These are phyloP conservation scores for Paraconiothyrium brasiliense DNA, from an alignment of 2,329 filamentous ascomycete species.

Conservation along the genomic window DNA sequence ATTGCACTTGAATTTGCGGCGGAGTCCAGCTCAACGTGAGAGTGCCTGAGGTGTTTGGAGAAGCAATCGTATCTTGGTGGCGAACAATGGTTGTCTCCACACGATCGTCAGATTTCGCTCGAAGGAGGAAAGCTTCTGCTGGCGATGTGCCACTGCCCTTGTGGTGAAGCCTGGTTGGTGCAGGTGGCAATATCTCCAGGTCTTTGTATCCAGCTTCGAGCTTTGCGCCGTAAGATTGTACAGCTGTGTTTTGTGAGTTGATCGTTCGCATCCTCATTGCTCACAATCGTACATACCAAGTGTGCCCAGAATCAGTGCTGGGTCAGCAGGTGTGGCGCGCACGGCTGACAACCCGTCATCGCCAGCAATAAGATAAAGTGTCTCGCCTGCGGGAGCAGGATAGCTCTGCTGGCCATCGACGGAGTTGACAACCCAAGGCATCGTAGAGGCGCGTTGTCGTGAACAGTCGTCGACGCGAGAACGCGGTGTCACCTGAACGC, in stretches of 20 bases:
- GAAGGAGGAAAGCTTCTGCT: conserved; percentile 31
- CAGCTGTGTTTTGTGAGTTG: not conserved
- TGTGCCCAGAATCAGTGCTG: conserved; percentile 10
- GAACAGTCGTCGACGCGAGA: not conserved
- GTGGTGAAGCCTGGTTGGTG: conserved; percentile 4
- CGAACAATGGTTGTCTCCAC: conserved; percentile 43
- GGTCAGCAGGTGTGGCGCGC: not conserved
- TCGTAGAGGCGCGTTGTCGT: conserved; percentile 14
- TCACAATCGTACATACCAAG: not conserved
- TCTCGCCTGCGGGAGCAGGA: conserved; percentile 9
- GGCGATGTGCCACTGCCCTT: conserved; percentile 13
- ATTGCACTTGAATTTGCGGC: conserved; percentile 43
- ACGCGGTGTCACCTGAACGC: conserved; percentile 11
- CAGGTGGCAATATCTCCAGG: conserved; percentile 30
- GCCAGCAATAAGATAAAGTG: conserved; percentile 1
- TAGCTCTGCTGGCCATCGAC: conserved; percentile 8
- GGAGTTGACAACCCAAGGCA: conserved; percentile 15
- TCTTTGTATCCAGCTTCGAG: conserved; percentile 33
- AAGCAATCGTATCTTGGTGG: conserved; percentile 35
- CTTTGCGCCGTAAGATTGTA: conserved; percentile 23
- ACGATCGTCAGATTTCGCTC: conserved; percentile 22
- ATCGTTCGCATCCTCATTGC: not conserved
- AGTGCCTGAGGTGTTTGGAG: conserved; percentile 14
- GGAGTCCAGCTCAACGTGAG: conserved; percentile 31
- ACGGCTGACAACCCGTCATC: conserved; percentile 1